Evolutionary conservation across 2,329 filamentous ascomycete species (phyloP), one percentile per base, ranked within the genome.

Genomic region (Penicillium sclerotiorum): DNA sequence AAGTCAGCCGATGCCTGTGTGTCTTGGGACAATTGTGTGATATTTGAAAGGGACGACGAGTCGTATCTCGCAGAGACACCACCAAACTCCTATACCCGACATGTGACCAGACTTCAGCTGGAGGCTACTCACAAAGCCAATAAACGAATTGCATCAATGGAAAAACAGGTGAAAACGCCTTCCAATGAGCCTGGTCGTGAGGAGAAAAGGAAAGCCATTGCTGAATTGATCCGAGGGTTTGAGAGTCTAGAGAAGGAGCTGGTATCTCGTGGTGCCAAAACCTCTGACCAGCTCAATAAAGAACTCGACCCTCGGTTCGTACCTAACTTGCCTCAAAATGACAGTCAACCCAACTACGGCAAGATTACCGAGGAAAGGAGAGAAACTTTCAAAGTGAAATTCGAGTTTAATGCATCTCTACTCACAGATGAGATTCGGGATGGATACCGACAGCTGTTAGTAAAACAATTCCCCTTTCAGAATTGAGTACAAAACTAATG

Each of bases 301-400:
- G 81, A 91, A 39, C 70, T 90, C 6, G 69, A 87, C 65, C 86
- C 87, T n/a, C n/a, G n/a, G n/a, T n/a, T n/a, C n/a, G n/a, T n/a
- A n/a, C n/a, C n/a, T n/a, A n/a, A n/a, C n/a, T n/a, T n/a, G n/a
- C n/a, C n/a, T n/a, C n/a, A n/a, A n/a, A n/a, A n/a, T n/a, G n/a
- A n/a, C n/a, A n/a, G n/a, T n/a, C n/a, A n/a, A n/a, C n/a, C n/a
- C n/a, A n/a, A n/a, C n/a, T n/a, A n/a, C n/a, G n/a, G n/a, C n/a
- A n/a, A n/a, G n/a, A n/a, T n/a, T n/a, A n/a, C n/a, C 12, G 13
- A 25, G 17, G n/a, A 45, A 6, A 25, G 21, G 9, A n/a, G 3
- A 8, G 5, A 35, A 1, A n/a, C 8, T 4, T 45, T 45, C 42
- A 45, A 8, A 1, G 87, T 83, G 61, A 64, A 74, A 5, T 73